These are phyloP conservation scores for Chamaecrista fasciculata DNA, from an alignment of 306 rosid species.

Conservation along the genomic window DNA sequence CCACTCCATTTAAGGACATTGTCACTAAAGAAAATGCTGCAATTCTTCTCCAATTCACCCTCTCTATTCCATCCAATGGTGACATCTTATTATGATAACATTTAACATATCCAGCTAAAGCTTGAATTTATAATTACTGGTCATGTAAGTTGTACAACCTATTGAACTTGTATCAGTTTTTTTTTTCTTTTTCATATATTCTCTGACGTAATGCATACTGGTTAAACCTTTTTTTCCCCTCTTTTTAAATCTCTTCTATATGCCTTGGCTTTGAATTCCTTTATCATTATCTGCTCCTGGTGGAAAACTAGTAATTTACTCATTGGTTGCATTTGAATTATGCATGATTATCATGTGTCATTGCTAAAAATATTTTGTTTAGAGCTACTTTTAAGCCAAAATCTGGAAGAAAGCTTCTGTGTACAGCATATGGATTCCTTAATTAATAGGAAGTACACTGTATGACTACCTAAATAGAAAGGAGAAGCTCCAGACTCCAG, in stretches of 20 bases:
- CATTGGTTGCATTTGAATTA: slow-evolving; percentile 1
- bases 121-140: background rate
- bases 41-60: slow-evolving; percentile 11
- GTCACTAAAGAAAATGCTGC: background rate
- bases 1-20: background rate
- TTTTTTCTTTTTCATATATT: background rate
- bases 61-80: background rate
- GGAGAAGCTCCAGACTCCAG: slow-evolving; percentile 61
- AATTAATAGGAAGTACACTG: slow-evolving; percentile 53
- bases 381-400: background rate
- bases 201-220: slow-evolving; percentile 2
- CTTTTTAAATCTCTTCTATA: background rate
- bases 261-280: background rate
- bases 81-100: slow-evolving; percentile 12
- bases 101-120: slow-evolving; percentile 6
- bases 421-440: slow-evolving; percentile 43
- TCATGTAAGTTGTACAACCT: background rate
- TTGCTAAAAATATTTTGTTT: slow-evolving; percentile 11
- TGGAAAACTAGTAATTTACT: slow-evolving; percentile 4
- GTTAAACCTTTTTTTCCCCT: background rate
- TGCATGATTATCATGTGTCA: background rate
- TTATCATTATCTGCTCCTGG: background rate
- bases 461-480: slow-evolving; percentile 62
- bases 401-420: slow-evolving; percentile 3
- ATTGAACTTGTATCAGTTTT: background rate